A percentile compares a stretch with the other conserved stretches of the same genome.
phyloP scores from a whole-genome alignment of 2,329 filamentous ascomycete species.

The Epicoccum nigrum region DNA sequence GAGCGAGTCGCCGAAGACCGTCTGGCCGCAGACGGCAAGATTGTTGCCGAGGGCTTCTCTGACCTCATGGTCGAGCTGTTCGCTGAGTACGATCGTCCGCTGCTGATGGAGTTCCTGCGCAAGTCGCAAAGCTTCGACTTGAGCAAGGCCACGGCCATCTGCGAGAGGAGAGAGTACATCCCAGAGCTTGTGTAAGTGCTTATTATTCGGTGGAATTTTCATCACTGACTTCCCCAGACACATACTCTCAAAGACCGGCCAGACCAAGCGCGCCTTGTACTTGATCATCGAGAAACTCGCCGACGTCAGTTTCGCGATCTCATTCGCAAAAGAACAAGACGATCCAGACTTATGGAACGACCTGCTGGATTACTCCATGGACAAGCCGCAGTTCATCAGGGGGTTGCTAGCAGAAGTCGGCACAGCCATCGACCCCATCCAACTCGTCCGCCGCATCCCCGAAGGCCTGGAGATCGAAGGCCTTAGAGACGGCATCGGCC shows the following conservation, averaged over 20 bases:
- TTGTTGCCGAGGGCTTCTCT: constrained; percentile 83
- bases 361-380: constrained; percentile 93
- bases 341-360: constrained; percentile 95
- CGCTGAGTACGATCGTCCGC: constrained; percentile 76
- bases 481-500: constrained; percentile 81
- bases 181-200: constrained; percentile 78
- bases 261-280: constrained; percentile 88
- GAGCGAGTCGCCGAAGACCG: constrained; percentile 49
- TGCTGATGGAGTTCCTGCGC: constrained; percentile 88
- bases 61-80: constrained; percentile 88
- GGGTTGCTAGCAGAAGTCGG: constrained; percentile 92
- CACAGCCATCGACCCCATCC: constrained; percentile 90
- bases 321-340: constrained; percentile 91
- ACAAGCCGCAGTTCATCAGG: constrained; percentile 93
- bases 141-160: constrained; percentile 76
- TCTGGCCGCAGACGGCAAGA: constrained; percentile 62
- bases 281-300: constrained; percentile 93
- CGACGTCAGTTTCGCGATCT: constrained; percentile 90
- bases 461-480: constrained; percentile 93
- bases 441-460: constrained; percentile 86
- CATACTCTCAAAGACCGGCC: constrained; percentile 91
- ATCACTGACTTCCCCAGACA: constrained; percentile 55
- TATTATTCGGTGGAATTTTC: not conserved
- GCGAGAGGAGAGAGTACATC: constrained; percentile 79
- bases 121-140: constrained; percentile 87